Percentiles rank a stretch among this genome's conserved stretches.
Conservation (phyloP, 2,329 filamentous ascomycete genomes). For the Paramyrothecium sp. region DNA sequence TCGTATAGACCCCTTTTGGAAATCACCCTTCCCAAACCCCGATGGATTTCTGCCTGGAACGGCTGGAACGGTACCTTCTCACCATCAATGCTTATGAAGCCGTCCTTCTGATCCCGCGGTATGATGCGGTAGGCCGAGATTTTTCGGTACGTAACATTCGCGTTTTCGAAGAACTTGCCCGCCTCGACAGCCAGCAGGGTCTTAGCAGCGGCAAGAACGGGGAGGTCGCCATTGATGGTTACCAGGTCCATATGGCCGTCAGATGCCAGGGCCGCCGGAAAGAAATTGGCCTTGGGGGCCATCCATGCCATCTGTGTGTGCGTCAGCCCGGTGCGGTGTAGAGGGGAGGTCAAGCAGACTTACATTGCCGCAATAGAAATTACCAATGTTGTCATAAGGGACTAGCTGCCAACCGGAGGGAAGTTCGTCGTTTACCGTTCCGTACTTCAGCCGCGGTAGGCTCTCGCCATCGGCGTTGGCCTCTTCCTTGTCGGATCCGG, state of each 20-base stretch:
- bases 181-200: slow-evolving; percentile 72
- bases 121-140: slow-evolving; percentile 83
- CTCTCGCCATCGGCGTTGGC: slow-evolving; percentile 49
- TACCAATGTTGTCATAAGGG: slow-evolving; percentile 76
- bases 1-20: slow-evolving; percentile 77
- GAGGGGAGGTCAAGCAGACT: slow-evolving; percentile 20
- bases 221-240: slow-evolving; percentile 73
- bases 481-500: slow-evolving; percentile 19
- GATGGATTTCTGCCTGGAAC: slow-evolving; percentile 89
- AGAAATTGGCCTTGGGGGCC: slow-evolving; percentile 85
- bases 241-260: slow-evolving; percentile 88
- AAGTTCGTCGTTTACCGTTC: slow-evolving; percentile 74
- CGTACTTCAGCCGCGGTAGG: slow-evolving; percentile 74
- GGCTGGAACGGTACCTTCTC: slow-evolving; percentile 83
- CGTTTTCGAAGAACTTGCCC: slow-evolving; percentile 76
- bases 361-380: slow-evolving; percentile 90
- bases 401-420: slow-evolving; percentile 75
- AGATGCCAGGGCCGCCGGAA: slow-evolving; percentile 74
- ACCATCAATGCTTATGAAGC: slow-evolving; percentile 93
- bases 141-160: slow-evolving; percentile 78
- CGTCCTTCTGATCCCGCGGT: slow-evolving; percentile 67
- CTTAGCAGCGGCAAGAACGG: slow-evolving; percentile 62
- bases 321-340: slow-evolving; percentile 6
- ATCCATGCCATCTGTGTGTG: slow-evolving; percentile 75
- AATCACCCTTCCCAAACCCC: slow-evolving; percentile 78